Base-by-base conservation (phyloP, 2,329 filamentous ascomycete species). In the Fusarium neocosmosporiellum region DNA sequence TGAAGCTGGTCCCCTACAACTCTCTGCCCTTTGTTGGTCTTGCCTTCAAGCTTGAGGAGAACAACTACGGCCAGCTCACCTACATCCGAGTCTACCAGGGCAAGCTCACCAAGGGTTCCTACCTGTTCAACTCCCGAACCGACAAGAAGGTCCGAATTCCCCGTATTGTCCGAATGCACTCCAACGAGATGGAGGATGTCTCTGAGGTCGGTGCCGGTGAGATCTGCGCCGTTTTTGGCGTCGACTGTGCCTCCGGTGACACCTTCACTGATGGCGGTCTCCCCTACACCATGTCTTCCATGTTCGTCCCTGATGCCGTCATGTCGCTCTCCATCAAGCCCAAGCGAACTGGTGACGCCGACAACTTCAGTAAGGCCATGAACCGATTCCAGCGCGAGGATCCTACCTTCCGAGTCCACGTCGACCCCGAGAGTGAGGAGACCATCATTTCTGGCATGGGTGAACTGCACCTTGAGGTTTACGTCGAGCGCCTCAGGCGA, bases 401-500 rank as follows among this genome's bases (percentile, higher is more conserved):
- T 79, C 96, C 96, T 5, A 99, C 96, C 14, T 99, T 99, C 90
- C 91, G 96, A 62, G 94, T 99, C 39, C 93, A 94, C 78, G 95
- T 98, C 78, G 96, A 99, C 80, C 84, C 90, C 18, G 96, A 99
- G 85, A 96, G 93, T 73, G 93, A 97, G 80, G 94, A 99, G 86
- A 98, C 96, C 55, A 97, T 99, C 80, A 98, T 99, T 80, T 97
- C 94, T 46, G 96, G 96, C 68, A 99, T 99, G 96, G 96, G 96
- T 76, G 96, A 99, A 83, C 84, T 99, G 75, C 96, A 99, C 83
- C 88, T 99, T 31, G 95, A 98, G 79, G 97, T 99, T 79, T 99
- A 99, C 83, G 91, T 99, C 59, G 96, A 99, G 86, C 95, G 96
- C 76, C 95, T 99, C 86, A 93, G 93, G 77, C 93, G 96, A 80